phyloP scores from a whole-genome alignment of 2,329 filamentous ascomycete species.

The Biscogniauxia mediterranea region DNA sequence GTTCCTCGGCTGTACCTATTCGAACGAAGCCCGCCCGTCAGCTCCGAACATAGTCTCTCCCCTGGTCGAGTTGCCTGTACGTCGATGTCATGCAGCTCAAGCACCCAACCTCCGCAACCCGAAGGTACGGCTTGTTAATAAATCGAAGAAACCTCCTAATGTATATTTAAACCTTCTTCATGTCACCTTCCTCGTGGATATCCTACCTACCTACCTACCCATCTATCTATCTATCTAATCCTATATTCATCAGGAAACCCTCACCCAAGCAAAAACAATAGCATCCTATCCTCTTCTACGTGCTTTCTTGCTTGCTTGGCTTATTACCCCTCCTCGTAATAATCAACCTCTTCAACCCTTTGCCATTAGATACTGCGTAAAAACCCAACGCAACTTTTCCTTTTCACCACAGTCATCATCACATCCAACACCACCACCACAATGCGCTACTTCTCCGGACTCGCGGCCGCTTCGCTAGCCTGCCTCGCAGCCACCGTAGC shows the following conservation, averaged over 20 bases:
- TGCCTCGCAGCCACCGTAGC: not conserved
- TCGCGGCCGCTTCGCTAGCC: not conserved
- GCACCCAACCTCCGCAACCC: not conserved
- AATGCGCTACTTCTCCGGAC: not conserved
- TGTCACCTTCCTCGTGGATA: not conserved
- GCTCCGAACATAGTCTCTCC: not conserved
- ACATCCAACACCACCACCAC: not conserved
- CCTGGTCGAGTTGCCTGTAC: not conserved
- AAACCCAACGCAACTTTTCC: no score
- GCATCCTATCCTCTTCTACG: no score
- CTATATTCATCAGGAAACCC: not conserved
- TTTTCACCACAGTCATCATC: not conserved
- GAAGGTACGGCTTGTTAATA: not conserved
- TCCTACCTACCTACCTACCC: not conserved
- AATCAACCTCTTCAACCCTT: not conserved
- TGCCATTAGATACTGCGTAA: not conserved
- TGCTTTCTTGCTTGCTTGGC: no score
- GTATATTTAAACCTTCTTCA: not conserved
- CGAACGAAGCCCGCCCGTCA: not conserved
- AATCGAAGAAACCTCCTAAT: not conserved
- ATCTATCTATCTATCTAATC: not conserved
- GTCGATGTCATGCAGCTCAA: not conserved
- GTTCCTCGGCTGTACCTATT: not conserved
- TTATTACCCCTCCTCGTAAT: no score
- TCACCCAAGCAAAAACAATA: no score